phyloP scores from a whole-genome alignment of 495 filamentous ascomycete genomes.

The Peziza echinospora region DNA sequence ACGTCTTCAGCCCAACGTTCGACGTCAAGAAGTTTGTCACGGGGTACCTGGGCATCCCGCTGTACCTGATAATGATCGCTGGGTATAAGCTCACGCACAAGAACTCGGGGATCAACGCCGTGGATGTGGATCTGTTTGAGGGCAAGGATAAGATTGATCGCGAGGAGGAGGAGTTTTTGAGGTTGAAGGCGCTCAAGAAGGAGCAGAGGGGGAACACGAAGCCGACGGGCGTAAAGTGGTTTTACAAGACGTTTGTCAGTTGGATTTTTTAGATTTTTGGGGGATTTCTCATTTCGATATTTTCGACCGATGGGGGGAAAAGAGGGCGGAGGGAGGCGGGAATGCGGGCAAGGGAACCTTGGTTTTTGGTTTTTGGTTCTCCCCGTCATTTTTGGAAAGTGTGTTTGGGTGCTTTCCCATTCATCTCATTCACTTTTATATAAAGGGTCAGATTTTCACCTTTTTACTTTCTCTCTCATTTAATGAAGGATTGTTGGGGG shows the following conservation, averaged over 20 bases:
- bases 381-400: too few relatives aligned
- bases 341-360: too few relatives aligned
- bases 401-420: too few relatives aligned
- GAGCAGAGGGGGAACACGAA: slow-evolving; percentile 18
- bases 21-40: slow-evolving; percentile 61
- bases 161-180: slow-evolving; percentile 49
- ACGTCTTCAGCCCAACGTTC: slow-evolving; percentile 46
- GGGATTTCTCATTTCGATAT: too few relatives aligned
- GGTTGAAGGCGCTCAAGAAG: slow-evolving; percentile 28
- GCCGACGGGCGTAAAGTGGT: slow-evolving; percentile 21
- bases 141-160: slow-evolving; percentile 55
- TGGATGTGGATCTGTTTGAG: slow-evolving; percentile 42
- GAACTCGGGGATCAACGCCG: slow-evolving; percentile 31
- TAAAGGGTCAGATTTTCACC: too few relatives aligned
- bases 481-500: too few relatives aligned
- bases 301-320: too few relatives aligned
- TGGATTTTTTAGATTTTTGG: slow-evolving; percentile 39
- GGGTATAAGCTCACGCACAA: slow-evolving; percentile 43
- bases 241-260: slow-evolving; percentile 41
- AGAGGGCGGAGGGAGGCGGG: too few relatives aligned
- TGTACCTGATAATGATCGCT: slow-evolving; percentile 49
- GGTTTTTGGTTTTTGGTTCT: too few relatives aligned
- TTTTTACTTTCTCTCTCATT: too few relatives aligned
- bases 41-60: slow-evolving; percentile 57
- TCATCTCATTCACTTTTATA: too few relatives aligned